phyloP scores from a whole-genome alignment of 1,284 basidiomycete genomes.

The Calocybe gambosa region DNA sequence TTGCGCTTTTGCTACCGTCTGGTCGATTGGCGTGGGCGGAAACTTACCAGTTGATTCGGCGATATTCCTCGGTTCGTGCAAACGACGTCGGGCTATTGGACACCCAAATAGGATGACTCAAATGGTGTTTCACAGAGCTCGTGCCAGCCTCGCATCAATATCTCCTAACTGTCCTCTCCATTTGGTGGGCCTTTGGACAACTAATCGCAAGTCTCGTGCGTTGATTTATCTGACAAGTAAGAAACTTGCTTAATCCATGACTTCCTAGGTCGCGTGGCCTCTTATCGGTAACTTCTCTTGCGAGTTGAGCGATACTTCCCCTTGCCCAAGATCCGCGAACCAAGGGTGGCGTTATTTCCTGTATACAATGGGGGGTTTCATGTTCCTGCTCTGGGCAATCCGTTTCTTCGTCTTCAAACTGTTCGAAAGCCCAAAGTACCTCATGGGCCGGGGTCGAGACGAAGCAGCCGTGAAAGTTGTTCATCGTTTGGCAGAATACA shows the following conservation, averaged over 20 bases:
- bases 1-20: conserved; percentile 47
- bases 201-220: conserved; percentile 54
- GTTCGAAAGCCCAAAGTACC: conserved; percentile 72
- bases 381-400: conserved; percentile 58
- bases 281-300: conserved; percentile 60
- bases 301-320: conserved; percentile 21
- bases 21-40: conserved; percentile 59
- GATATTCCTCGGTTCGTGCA: conserved; percentile 59
- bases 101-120: background rate
- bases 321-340: conserved; percentile 40
- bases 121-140: conserved; percentile 38
- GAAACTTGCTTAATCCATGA: background rate
- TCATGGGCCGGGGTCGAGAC: conserved; percentile 70
- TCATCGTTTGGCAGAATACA: conserved; percentile 64
- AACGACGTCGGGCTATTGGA: background rate
- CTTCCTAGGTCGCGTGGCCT: conserved; percentile 53
- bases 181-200: conserved; percentile 70
- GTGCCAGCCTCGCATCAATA: conserved; percentile 64
- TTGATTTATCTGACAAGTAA: conserved; percentile 17
- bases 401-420: conserved; percentile 73
- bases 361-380: conserved; percentile 59
- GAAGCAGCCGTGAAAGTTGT: conserved; percentile 67
- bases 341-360: conserved; percentile 75
- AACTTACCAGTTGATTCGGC: conserved; percentile 76
- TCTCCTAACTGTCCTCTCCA: conserved; percentile 59